These are phyloP conservation scores for Tremella yokohamensis DNA, from an alignment of 768 basidiomycete species.

Conservation along the genomic window DNA sequence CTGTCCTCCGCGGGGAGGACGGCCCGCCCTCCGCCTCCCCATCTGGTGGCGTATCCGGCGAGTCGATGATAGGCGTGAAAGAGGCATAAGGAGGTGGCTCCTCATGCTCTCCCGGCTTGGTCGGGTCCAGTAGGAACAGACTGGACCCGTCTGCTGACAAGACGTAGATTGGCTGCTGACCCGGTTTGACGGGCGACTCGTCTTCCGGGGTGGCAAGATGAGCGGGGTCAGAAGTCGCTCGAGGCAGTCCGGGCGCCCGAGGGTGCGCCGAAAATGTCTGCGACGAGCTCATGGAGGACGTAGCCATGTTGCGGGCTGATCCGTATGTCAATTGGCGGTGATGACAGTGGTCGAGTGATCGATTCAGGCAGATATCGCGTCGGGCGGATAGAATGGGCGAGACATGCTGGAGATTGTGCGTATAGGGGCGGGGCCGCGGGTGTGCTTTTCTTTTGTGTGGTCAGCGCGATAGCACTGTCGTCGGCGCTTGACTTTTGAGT, in stretches of 20 bases:
- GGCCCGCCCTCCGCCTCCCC: not conserved
- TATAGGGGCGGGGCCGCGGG: too few relatives aligned
- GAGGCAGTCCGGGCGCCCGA: not conserved
- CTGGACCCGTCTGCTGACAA: constrained; percentile 47
- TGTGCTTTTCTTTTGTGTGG: too few relatives aligned
- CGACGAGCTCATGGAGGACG: not conserved
- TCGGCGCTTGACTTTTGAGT: too few relatives aligned
- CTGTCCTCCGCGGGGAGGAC: not conserved
- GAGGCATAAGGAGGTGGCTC: constrained; percentile 44
- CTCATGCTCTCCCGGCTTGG: constrained; percentile 27
- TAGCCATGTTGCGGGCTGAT: not conserved
- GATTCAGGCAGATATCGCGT: too few relatives aligned
- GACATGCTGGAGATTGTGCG: too few relatives aligned
- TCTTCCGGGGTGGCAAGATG: not conserved
- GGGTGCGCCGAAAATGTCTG: not conserved
- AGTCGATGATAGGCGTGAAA: constrained; percentile 6
- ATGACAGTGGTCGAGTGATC: too few relatives aligned
- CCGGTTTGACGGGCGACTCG: not conserved
- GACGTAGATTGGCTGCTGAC: constrained; percentile 37
- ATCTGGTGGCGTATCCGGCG: not conserved
- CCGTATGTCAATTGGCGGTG: too few relatives aligned
- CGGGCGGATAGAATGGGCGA: too few relatives aligned
- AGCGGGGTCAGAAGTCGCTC: not conserved
- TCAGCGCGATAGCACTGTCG: too few relatives aligned
- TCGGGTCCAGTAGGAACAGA: constrained; percentile 42